A percentile compares a stretch with the other conserved stretches of the same genome.
Evolutionary conservation across 805 yeast species (phyloP).

Genomic region (Spathaspora arborariae): DNA sequence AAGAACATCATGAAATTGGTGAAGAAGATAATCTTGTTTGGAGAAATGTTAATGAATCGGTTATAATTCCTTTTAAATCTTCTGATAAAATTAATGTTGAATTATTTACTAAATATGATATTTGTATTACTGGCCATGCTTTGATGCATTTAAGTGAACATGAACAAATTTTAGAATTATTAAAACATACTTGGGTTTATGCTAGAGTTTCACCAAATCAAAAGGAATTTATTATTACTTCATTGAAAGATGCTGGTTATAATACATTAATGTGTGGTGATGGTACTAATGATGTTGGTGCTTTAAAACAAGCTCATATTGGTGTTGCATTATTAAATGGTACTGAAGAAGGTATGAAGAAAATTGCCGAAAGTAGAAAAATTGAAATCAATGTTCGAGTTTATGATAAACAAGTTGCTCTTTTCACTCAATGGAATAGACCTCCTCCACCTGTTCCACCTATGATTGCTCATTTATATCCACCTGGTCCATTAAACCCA

Average conservation of each 20-base stretch:
- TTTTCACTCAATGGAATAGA: slow-evolving; percentile 78
- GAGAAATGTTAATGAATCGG: slow-evolving; percentile 80
- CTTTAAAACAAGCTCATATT: slow-evolving; percentile 95
- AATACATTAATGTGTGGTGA: slow-evolving; percentile 98
- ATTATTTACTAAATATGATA: slow-evolving; percentile 66
- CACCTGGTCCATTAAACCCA: slow-evolving; percentile 93
- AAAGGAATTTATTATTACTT: slow-evolving; percentile 83
- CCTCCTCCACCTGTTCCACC: slow-evolving; percentile 82
- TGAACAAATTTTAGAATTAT: slow-evolving; percentile 63
- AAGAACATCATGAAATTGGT: slow-evolving; percentile 52
- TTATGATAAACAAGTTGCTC: slow-evolving; percentile 78
- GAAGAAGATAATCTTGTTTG: slow-evolving; percentile 62
- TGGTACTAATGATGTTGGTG: slow-evolving; percentile 99
- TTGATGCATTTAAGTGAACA: slow-evolving; percentile 63
- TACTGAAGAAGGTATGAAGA: slow-evolving; percentile 89
- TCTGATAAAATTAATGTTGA: slow-evolving; percentile 50
- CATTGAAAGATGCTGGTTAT: slow-evolving; percentile 84
- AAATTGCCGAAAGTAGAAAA: slow-evolving; percentile 76
- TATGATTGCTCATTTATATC: slow-evolving; percentile 89
- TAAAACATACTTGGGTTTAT: slow-evolving; percentile 92
- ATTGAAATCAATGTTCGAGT: slow-evolving; percentile 59
- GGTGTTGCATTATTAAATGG: slow-evolving; percentile 98
- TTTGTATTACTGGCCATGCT: slow-evolving; percentile 94
- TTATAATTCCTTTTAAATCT: slow-evolving; percentile 63
- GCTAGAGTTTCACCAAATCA: slow-evolving; percentile 97